Evolutionary conservation across 202 grass and related monocot species (phyloP).

Genomic region (Musa balbisiana): DNA sequence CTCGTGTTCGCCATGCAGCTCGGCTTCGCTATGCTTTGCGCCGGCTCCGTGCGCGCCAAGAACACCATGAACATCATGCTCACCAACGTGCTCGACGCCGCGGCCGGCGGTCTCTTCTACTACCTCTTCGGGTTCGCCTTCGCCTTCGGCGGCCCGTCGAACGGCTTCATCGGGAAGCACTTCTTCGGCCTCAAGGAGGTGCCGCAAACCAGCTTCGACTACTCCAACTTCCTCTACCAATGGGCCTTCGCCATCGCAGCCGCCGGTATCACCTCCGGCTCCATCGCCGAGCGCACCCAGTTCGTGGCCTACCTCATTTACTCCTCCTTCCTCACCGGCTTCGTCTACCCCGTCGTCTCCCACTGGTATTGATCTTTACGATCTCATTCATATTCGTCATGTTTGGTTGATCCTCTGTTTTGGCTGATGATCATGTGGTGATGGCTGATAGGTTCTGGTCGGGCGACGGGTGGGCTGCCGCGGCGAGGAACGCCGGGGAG

Average conservation of each 20-base stretch:
- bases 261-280: slow-evolving; percentile 34
- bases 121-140: slow-evolving; percentile 37
- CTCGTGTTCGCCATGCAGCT: slow-evolving; percentile 39
- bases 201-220: slow-evolving; percentile 19
- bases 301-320: slow-evolving; percentile 36
- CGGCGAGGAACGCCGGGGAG: background rate
- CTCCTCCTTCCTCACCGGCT: slow-evolving; percentile 31
- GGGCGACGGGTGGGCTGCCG: slow-evolving; percentile 28
- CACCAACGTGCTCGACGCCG: slow-evolving; percentile 35
- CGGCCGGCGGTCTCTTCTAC: slow-evolving; percentile 22
- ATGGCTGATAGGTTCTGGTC: slow-evolving; percentile 30
- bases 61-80: slow-evolving; percentile 38
- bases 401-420: slow-evolving; percentile 8
- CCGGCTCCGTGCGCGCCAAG: slow-evolving; percentile 28
- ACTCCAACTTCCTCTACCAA: slow-evolving; percentile 31
- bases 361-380: slow-evolving; percentile 25
- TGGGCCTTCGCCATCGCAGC: slow-evolving; percentile 36
- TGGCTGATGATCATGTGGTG: background rate
- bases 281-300: slow-evolving; percentile 34
- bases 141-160: slow-evolving; percentile 32
- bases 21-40: slow-evolving; percentile 39
- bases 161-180: slow-evolving; percentile 28
- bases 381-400: background rate
- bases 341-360: slow-evolving; percentile 33
- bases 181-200: slow-evolving; percentile 25